Evolutionary conservation across 345 rosid genomes (phyloP), one percentile per base, ranked within the genome.

Genomic region (Lepidium africanum): DNA sequence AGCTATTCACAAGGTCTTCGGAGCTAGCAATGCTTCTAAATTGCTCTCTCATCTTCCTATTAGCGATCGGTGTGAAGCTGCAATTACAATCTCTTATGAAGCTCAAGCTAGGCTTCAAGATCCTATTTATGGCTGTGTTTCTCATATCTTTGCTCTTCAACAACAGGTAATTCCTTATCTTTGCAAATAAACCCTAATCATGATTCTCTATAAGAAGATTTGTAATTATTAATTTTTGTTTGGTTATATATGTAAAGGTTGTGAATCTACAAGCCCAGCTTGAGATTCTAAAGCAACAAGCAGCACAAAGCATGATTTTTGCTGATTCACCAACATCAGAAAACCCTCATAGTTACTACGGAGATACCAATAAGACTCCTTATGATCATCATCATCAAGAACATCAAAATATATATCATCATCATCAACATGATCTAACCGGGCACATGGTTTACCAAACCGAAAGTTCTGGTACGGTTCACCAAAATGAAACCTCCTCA

Each of bases 31-130:
- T 76, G 94, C 87, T 36, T 90, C 98, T 8, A 93, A 93, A 69
- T 64, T 90, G 64, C 90, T 93, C 37, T 79, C 89, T 54, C 88
- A 88, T 61, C 87, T 93, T 21, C 98, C 97, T 6, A 83, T 75
- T 3, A 70, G 65, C 13, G 92, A 93, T 35, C 87, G 97, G 3
- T 83, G 92, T 11, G 94, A 93, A 73, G 97, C 98, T 3, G 96
- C 93, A 0, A 83, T 90, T 59, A 93, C 98, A 19, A 90, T 90
- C 83, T 87, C 95, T 4, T 93, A 93, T 73, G 98, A 93, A 80
- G 97, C 98, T 78, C 96, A 88, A 81, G 96, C 98, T 25, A 76
- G 98, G 77, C 94, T 93, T 63, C 97, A 87, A 61, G 97, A 93
- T 76, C 97, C 98, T 48, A 84, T 93, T 52, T 93, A 93, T 73